Conservation (phyloP, 176 grass and related monocot species). For the Chloris gayana region DNA sequence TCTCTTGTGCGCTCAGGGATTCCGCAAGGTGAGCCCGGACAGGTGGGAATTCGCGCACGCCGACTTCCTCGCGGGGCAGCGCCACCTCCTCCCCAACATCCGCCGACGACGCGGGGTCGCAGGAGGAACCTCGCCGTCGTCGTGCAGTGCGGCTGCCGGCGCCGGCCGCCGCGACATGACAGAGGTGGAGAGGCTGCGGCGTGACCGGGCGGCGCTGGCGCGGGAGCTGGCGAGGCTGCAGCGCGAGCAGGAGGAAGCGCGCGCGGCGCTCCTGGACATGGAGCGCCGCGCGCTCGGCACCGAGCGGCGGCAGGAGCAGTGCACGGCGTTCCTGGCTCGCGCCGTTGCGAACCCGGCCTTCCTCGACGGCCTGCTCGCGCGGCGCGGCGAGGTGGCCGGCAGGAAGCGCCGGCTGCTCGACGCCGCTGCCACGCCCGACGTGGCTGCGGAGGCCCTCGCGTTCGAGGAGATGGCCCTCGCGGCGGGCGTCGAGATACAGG, state of each 20-base stretch:
- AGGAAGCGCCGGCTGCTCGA: conserved; percentile 50
- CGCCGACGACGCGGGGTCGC: conserved; percentile 31
- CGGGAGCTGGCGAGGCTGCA: conserved; percentile 53
- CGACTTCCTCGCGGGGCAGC: conserved; percentile 60
- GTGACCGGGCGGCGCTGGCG: conserved; percentile 49
- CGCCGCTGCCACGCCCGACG: neutral
- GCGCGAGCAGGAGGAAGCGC: conserved; percentile 49
- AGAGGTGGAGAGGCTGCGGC: conserved; percentile 52
- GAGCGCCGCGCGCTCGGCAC: conserved; percentile 53
- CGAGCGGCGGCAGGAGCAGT: conserved; percentile 61
- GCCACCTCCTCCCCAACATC: conserved; percentile 66
- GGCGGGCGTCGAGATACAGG: conserved; percentile 12
- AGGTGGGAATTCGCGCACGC: conserved; percentile 74
- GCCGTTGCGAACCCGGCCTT: conserved; percentile 48
- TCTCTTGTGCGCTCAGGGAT: neutral
- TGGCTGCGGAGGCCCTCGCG: conserved; percentile 35
- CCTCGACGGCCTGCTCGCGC: conserved; percentile 33
- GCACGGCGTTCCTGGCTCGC: conserved; percentile 53
- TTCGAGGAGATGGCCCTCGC: conserved; percentile 43
- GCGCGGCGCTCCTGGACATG: conserved; percentile 46
- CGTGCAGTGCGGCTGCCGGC: neutral
- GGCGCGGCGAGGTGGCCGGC: neutral
- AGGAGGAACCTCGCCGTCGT: neutral
- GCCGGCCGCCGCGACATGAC: neutral
- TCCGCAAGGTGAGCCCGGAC: conserved; percentile 64